Evolutionary conservation across 2,329 filamentous ascomycete species (phyloP).

Genomic region (Trichoderma aggressivum): DNA sequence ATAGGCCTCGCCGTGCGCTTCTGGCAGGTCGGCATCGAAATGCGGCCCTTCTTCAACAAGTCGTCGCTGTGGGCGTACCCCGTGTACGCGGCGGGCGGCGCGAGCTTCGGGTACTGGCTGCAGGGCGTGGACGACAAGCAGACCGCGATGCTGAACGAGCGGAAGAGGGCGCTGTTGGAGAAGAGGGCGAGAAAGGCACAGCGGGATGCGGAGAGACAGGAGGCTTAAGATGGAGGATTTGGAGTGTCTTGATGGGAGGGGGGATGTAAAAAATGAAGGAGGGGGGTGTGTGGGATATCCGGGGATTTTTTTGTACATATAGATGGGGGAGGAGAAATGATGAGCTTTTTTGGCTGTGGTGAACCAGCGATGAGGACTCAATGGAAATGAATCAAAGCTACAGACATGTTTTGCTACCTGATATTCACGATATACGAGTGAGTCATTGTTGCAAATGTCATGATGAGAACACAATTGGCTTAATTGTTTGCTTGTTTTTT

Average conservation of each 20-base stretch:
- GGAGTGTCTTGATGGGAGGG: not conserved
- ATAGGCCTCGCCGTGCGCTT: slow-evolving; percentile 87
- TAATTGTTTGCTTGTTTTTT: not conserved
- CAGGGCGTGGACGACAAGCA: slow-evolving; percentile 85
- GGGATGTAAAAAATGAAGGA: not conserved
- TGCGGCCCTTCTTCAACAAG: slow-evolving; percentile 88
- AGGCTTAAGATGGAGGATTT: not conserved
- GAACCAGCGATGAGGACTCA: not conserved
- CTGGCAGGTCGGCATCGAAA: slow-evolving; percentile 98
- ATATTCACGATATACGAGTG: not conserved
- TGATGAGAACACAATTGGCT: not conserved
- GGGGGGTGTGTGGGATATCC: not conserved
- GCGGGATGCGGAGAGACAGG: slow-evolving; percentile 32
- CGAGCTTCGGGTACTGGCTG: slow-evolving; percentile 95
- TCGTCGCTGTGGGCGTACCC: slow-evolving; percentile 89
- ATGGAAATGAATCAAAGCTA: not conserved
- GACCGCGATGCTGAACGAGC: slow-evolving; percentile 69
- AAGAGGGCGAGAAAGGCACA: slow-evolving; percentile 71
- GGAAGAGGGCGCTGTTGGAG: slow-evolving; percentile 78
- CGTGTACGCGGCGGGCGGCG: slow-evolving; percentile 78
- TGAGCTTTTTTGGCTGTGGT: not conserved
- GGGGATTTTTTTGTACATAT: slow-evolving; percentile 4
- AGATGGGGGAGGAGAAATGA: not conserved
- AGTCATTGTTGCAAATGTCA: not conserved
- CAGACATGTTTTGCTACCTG: not conserved